Percentiles rank a stretch among this genome's conserved stretches.
These are phyloP conservation scores for Spizellomyces sp. DNA, from an alignment of 192 early-diverging fungal species.

Conservation along the genomic window DNA sequence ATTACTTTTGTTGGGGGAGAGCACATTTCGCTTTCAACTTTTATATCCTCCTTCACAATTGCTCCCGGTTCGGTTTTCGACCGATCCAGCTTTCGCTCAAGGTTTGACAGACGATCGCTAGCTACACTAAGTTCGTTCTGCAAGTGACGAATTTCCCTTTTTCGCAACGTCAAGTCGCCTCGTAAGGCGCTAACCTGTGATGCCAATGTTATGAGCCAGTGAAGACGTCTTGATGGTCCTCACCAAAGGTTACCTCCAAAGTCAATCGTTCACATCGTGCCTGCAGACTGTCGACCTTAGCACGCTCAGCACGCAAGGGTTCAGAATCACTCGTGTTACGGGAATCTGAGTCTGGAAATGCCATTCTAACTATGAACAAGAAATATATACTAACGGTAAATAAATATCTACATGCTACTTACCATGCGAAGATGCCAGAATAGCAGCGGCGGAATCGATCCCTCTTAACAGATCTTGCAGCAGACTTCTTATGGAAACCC, in stretches of 20 bases:
- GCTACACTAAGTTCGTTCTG: slow-evolving; percentile 3
- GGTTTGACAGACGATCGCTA: neutral
- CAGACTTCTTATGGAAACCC: too few species aligned
- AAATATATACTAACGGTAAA: too few species aligned
- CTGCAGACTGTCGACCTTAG: slow-evolving; percentile 17
- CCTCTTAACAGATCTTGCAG: too few species aligned
- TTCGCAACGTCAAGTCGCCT: neutral
- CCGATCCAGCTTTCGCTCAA: slow-evolving; percentile 21
- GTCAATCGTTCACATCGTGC: slow-evolving; percentile 11
- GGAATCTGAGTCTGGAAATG: too few species aligned
- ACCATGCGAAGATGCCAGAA: too few species aligned
- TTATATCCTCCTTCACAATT: neutral
- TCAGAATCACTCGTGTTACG: too few species aligned
- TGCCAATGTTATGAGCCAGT: too few species aligned
- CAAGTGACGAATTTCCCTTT: slow-evolving; percentile 5
- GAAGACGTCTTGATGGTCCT: too few species aligned
- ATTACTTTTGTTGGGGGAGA: neutral
- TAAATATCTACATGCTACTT: too few species aligned
- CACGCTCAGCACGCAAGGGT: slow-evolving; percentile 4
- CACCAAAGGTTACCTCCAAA: neutral
- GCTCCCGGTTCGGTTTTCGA: neutral
- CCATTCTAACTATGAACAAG: too few species aligned
- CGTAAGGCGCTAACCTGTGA: neutral
- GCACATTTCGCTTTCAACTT: neutral
- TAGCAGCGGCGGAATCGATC: too few species aligned